Percentiles rank a stretch among this genome's conserved stretches.
These are phyloP conservation scores for Odontarrhena argentea DNA, from an alignment of 345 rosid species.

Conservation along the genomic window DNA sequence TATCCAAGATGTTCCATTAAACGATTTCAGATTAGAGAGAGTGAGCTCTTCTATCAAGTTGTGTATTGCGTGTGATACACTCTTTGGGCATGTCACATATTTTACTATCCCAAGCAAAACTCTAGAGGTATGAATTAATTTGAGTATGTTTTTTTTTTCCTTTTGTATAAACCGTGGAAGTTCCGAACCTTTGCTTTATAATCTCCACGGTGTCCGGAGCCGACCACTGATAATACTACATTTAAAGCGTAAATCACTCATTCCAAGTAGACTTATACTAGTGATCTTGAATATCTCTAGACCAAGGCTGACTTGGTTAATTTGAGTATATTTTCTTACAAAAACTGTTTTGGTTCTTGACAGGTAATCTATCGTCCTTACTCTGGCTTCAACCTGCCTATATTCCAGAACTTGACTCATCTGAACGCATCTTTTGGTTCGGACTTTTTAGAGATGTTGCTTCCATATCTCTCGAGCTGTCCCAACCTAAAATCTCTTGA, in stretches of 20 bases:
- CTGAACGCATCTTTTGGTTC: not conserved
- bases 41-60: not conserved
- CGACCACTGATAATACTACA: no score
- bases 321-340: not conserved
- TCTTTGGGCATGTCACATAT: not conserved
- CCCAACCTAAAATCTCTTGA: constrained; percentile 6
- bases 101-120: not conserved
- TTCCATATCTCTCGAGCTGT: constrained; percentile 6
- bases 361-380: not conserved
- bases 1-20: no score
- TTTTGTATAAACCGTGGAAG: no score
- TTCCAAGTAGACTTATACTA: no score
- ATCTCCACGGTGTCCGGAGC: no score
- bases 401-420: constrained; percentile 17
- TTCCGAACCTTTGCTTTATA: no score
- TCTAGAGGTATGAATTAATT: not conserved
- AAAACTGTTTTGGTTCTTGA: not conserved
- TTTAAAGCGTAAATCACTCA: no score
- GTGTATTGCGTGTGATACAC: not conserved
- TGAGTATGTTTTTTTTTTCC: no score
- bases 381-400: not conserved
- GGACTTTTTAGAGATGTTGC: constrained; percentile 9
- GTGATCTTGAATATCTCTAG: no score
- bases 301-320: no score
- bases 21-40: no score